phyloP scores from a whole-genome alignment of 495 filamentous ascomycete species.

The Hypoxylon perforatum region DNA sequence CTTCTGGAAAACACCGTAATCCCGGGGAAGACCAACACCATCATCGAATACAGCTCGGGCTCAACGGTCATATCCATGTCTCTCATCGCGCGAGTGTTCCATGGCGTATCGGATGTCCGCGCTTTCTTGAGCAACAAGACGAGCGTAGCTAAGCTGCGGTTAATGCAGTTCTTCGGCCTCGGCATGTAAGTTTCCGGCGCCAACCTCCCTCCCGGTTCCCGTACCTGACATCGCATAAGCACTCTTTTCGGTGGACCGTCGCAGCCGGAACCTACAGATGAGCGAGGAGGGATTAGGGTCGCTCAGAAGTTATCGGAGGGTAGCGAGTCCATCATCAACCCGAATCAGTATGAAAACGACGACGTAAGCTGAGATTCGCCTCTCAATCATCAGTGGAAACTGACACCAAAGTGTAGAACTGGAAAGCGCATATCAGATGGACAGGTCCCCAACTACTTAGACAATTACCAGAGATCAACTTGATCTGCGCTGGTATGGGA shows the following conservation, averaged over 20 bases:
- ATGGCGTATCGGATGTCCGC: constrained; percentile 62
- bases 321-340: constrained; percentile 59
- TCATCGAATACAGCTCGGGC: constrained; percentile 71
- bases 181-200: constrained; percentile 51
- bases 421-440: constrained; percentile 69
- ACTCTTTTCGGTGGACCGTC: constrained; percentile 67
- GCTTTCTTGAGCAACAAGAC: constrained; percentile 73
- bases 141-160: constrained; percentile 59
- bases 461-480: constrained; percentile 67
- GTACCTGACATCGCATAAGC: constrained; percentile 27
- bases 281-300: constrained; percentile 63
- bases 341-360: constrained; percentile 70
- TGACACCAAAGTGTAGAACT: constrained; percentile 53
- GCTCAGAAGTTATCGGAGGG: constrained; percentile 54
- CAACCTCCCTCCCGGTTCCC: not conserved
- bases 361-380: constrained; percentile 36
- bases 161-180: constrained; percentile 71
- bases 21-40: constrained; percentile 57
- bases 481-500: constrained; percentile 69
- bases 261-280: constrained; percentile 67
- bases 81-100: constrained; percentile 64
- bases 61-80: constrained; percentile 71
- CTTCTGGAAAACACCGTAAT: constrained; percentile 61
- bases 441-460: constrained; percentile 68
- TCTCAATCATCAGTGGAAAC: not conserved